Base-by-base conservation (phyloP, 73 alveolate genomes). In the Stentor roeselii region DNA sequence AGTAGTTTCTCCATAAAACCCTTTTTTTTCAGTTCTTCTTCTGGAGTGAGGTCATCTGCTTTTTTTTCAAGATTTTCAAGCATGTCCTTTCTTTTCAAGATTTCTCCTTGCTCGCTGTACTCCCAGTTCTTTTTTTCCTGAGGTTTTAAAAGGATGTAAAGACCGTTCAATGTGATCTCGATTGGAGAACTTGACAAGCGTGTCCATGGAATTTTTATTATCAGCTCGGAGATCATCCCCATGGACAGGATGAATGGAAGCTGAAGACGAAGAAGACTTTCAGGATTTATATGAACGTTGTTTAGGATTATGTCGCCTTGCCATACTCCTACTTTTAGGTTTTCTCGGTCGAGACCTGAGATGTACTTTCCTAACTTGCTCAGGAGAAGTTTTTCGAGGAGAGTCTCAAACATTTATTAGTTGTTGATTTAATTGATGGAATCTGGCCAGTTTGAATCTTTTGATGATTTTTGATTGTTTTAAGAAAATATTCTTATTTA, bases 141-240 rank as follows among this genome's bases (percentile, higher is more conserved):
- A 15, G 96, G 98, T 30, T 90, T 91, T 59, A 97, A 88, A 21
- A 96, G 92, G 36, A 96, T 82, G 78, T 87, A 91, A 40, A 97
- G 93, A 14, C 95, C 93, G 59, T 96, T 98, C 42, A 97, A 85
- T 21, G 82, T 86, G 3, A 94, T 91, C 76, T 91, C 97, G 30
- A 97, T 98, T 3, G 99, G 99, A 35, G 95, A 91, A 75, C 98
- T 91, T 75, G 98, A 91, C 37, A 95, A 84, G 60, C 93, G 87
- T 67, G 94, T 89, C 99, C 99, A 97, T 36, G 99, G 99, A 37
- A 97, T 95, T 35, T 86, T 93, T 60, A 96, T 84, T 0, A 90
- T 77, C 59, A 97, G 91, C 83, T 90, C 94, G 6, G 94, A 90
- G 11, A 97, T 91, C 82, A 88, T 90, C 27, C 98, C 97, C 82